Conservation (phyloP, 2,329 filamentous ascomycete species). For the Hysterium pulicare region DNA sequence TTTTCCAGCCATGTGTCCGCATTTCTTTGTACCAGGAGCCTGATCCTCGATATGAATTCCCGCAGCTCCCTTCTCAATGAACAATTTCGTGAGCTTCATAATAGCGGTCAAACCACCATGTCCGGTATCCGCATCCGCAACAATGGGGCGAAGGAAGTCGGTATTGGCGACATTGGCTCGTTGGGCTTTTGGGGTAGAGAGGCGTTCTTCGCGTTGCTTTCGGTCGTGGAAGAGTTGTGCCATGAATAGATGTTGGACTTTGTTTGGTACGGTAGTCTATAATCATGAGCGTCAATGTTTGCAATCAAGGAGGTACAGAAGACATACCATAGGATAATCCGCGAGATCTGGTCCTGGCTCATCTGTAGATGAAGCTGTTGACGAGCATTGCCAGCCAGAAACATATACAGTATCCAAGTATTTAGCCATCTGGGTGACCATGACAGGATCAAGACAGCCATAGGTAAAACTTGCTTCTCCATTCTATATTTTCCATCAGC, state of each 20-base stretch:
- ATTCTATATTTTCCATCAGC: slow-evolving; percentile 52
- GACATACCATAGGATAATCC: slow-evolving; percentile 70
- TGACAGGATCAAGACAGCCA: slow-evolving; percentile 94
- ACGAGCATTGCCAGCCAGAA: slow-evolving; percentile 97
- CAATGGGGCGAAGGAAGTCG: slow-evolving; percentile 92
- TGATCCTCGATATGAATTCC: slow-evolving; percentile 99
- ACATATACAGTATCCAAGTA: slow-evolving; percentile 98
- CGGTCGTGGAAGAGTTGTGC: slow-evolving; percentile 99
- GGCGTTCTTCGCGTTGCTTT: slow-evolving; percentile 93
- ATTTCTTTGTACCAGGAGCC: slow-evolving; percentile 98
- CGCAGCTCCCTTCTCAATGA: slow-evolving; percentile 92
- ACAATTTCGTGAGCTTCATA: slow-evolving; percentile 99
- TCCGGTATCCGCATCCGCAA: slow-evolving; percentile 95
- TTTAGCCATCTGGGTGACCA: slow-evolving; percentile 99
- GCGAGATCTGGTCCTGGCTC: slow-evolving; percentile 97
- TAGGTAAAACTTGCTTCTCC: slow-evolving; percentile 90
- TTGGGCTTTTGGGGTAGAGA: slow-evolving; percentile 69
- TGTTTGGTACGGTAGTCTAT: slow-evolving; percentile 95
- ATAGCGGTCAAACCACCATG: slow-evolving; percentile 97
- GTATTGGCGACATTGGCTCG: slow-evolving; percentile 72
- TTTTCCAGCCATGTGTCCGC: slow-evolving; percentile 98
- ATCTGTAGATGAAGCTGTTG: slow-evolving; percentile 89
- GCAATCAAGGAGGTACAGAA: slow-evolving; percentile 1
- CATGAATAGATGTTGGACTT: slow-evolving; percentile 96
- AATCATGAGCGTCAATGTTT: slow-evolving; percentile 15